phyloP scores from a whole-genome alignment of 2,329 filamentous ascomycete genomes.

The Clonostachys solani region DNA sequence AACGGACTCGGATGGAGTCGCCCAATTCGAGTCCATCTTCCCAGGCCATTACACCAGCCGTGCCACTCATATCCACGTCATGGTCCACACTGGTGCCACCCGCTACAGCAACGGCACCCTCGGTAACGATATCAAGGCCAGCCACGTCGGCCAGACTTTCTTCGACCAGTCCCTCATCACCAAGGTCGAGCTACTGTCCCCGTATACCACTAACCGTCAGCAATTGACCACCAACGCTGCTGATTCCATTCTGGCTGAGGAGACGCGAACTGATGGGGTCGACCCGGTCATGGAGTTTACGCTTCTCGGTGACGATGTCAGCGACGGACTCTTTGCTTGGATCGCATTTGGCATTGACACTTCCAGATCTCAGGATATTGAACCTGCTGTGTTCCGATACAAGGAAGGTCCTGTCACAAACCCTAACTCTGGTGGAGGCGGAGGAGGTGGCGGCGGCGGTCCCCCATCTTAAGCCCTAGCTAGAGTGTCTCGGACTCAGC shows the following conservation, averaged over 20 bases:
- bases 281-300: conserved; percentile 57
- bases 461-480: no score
- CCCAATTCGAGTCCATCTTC: conserved; percentile 35
- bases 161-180: conserved; percentile 55
- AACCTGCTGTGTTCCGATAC: conserved; percentile 22
- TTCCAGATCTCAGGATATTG: conserved; percentile 10
- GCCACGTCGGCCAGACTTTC: conserved; percentile 62
- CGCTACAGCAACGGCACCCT: conserved; percentile 26
- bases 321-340: conserved; percentile 51
- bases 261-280: conserved; percentile 37
- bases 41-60: conserved; percentile 39
- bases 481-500: no score
- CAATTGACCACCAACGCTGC: conserved; percentile 44
- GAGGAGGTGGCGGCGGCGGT: no score
- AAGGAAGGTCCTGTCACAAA: conserved; percentile 23
- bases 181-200: conserved; percentile 41
- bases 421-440: conserved; percentile 1
- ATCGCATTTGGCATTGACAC: conserved; percentile 46
- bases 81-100: conserved; percentile 30
- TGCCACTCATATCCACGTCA: conserved; percentile 41
- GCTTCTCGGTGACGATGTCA: conserved; percentile 45
- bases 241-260: conserved; percentile 40
- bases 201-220: conserved; percentile 42
- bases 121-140: conserved; percentile 30
- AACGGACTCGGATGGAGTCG: conserved; percentile 36